Conservation (phyloP, 2,329 filamentous ascomycete genomes). For the Sarocladiaceae sp. region DNA sequence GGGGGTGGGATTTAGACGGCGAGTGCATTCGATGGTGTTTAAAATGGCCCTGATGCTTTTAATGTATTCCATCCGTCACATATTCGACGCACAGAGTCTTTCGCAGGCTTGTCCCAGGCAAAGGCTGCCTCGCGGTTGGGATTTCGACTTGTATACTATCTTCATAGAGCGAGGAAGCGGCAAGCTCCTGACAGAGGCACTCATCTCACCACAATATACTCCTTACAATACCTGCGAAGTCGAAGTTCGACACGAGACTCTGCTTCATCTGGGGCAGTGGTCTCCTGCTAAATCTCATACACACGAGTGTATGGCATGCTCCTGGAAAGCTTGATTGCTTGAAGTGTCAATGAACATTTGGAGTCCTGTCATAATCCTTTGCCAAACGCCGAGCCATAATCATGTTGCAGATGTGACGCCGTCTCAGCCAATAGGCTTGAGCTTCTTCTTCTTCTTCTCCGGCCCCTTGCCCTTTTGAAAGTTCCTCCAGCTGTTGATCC, state of each 20-base stretch:
- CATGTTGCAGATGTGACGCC: neutral
- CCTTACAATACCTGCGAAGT: neutral
- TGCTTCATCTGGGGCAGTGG: neutral
- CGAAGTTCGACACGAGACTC: neutral
- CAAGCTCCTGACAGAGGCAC: constrained; percentile 3
- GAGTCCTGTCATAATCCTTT: no score
- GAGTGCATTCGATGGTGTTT: constrained; percentile 30
- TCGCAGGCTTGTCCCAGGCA: no score
- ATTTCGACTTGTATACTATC: neutral
- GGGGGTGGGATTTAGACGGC: constrained; percentile 13
- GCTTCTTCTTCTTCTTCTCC: constrained; percentile 66
- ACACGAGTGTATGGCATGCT: no score
- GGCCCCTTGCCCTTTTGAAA: constrained; percentile 69
- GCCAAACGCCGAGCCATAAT: constrained; percentile 1
- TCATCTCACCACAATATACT: constrained; percentile 6
- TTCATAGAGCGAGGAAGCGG: neutral
- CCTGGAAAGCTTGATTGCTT: no score
- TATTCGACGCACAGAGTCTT: no score
- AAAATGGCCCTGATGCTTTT: no score
- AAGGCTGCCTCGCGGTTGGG: neutral
- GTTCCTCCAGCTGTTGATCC: constrained; percentile 89
- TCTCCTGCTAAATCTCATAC: no score
- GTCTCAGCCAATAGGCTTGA: constrained; percentile 53
- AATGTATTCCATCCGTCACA: no score
- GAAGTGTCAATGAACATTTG: no score